Base-by-base conservation (phyloP, 305 asterid species). In the Fraxinus albicans region DNA sequence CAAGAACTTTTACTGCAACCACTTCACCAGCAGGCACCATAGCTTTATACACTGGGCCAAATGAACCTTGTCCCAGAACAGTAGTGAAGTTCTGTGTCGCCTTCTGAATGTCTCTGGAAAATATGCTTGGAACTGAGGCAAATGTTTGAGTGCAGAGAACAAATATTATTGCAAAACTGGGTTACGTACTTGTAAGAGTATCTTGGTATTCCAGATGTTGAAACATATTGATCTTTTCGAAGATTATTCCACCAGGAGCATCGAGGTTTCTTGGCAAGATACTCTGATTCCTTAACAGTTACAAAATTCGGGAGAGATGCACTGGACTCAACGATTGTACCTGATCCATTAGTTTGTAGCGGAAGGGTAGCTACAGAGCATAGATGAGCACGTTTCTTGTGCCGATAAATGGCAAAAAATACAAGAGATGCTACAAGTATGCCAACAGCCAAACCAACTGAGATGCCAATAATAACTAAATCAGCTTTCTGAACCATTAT, bases 1-100 rank as follows among this genome's bases (percentile, higher is more conserved):
- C 98, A 85, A 96, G 98, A 89, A 91, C 98, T 89, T 96, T 96
- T 77, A 95, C 99, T 60, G 99, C 99, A 87, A 93, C 95, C 87
- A 91, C 98, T 81, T 86, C 96, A 63, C 97, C 98, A 77, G 90
- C 87, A 70, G 96, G 93, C 98, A 95, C 87, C 84, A 79, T 77
- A 88, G 98, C 99, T 91, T 93, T 96, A 87, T 91, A 94, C 74
- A 95, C 99, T 1, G 97, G 98, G 65, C 99, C 99, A 84, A 95
- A 96, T 23, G 99, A 96, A 82, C 99, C 98, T 89, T 96, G 92
- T 50, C 99, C 99, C 82, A 96, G 81, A 70, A 92, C 77, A 38
- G 95, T 93, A 23, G 98, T 91, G 90, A 96, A 96, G 89, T 92
- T 93, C 53, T 90, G 89, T 47, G 99, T 96, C 77, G 97, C 98